Percentiles rank a stretch among this genome's conserved stretches.
phyloP scores from a whole-genome alignment of 1,284 basidiomycete species.

The Termitomyces sp. region DNA sequence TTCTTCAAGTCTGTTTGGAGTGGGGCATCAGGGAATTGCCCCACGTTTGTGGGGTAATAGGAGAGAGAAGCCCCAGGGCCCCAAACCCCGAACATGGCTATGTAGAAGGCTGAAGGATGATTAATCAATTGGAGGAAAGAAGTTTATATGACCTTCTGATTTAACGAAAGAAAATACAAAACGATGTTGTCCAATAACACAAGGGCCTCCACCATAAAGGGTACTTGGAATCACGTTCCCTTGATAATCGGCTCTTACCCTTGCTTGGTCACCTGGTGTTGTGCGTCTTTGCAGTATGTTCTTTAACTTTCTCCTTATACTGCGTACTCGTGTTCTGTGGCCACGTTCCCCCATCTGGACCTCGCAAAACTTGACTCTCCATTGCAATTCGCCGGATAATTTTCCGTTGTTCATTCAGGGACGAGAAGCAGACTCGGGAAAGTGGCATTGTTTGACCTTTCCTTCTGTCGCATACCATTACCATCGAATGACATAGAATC shows the following conservation, averaged over 20 bases:
- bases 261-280: background rate
- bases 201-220: too few species aligned
- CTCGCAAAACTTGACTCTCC: background rate
- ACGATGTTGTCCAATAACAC: background rate
- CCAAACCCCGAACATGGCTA: too few species aligned
- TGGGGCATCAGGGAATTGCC: constrained; percentile 4
- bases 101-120: background rate
- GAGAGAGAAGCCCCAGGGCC: background rate
- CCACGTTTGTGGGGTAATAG: constrained; percentile 1
- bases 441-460: background rate
- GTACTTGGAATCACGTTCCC: background rate
- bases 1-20: background rate
- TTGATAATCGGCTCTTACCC: background rate
- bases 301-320: background rate
- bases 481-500: background rate
- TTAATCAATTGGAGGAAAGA: background rate
- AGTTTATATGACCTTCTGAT: background rate
- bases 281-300: background rate
- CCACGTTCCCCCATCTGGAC: background rate
- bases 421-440: background rate
- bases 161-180: background rate
- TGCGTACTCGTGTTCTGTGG: background rate
- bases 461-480: background rate
- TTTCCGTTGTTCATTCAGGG: background rate
- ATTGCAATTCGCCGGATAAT: background rate